Evolutionary conservation across 2,329 filamentous ascomycete species (phyloP), one percentile per base, ranked within the genome.

Genomic region (Chrysosporium queenslandicum): DNA sequence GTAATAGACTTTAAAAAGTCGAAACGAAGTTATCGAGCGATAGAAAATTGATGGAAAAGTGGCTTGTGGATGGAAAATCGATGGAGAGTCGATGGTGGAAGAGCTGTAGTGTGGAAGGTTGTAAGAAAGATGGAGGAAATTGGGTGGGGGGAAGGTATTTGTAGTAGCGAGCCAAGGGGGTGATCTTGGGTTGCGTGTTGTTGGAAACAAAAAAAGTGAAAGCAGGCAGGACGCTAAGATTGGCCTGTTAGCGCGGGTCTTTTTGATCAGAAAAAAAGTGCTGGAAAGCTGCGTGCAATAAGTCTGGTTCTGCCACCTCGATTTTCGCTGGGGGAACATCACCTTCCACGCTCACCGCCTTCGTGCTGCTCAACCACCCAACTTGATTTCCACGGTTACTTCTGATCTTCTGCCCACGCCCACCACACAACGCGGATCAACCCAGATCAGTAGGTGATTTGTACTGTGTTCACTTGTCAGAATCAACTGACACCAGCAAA

Each of bases 281-380:
- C 55, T 60, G 61, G 63, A 66, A 68, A 65, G 60, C 62, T 60
- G 62, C 56, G 58, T 58, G 58, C 60, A 57, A 61, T 62, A 63
- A 63, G 59, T 47, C 54, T 62, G 63, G 64, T 66, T 65, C 64
- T 57, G 58, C 53, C 56, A 46, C 27, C 50, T 52, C 50, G 43
- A 54, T 64, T 63, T 63, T 48, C 23, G 63, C 60, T 56, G 58
- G 57, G 21, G 52, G 54, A 54, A 54, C 53, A 42, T 36, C 51
- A 53, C 47, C 27, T 49, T 27, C 27, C 23, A 16, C 39, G 11
- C 43, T 52, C 48, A 50, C 30, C 25, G 34, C 47, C 36, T 32
- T 20, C 27, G 23, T 7, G 9, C 18, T 16, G 34, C 34, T 18
- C 32, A 16, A 34, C n/a, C 47, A 36, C 39, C 34, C 21, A 16